Evolutionary conservation across 352 stramenopile genomes (phyloP), one percentile per base, ranked within the genome.

Genomic region (Albugo laibachii): DNA sequence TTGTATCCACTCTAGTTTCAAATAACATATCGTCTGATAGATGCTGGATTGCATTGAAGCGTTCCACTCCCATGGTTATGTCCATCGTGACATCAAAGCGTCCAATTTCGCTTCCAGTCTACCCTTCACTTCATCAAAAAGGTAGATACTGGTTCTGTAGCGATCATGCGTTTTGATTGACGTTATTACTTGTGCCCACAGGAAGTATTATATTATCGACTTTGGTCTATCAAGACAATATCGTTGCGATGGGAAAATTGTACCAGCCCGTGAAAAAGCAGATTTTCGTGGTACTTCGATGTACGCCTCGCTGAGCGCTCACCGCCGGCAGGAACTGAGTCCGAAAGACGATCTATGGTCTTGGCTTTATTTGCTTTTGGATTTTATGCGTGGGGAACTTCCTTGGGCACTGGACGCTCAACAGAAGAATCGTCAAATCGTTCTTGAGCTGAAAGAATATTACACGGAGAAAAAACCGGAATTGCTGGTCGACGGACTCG

Each of bases 51-150:
- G 70, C 47, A 85, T 93, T 36, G 77, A 92, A 47, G 71, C 76
- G 0, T 88, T 91, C 43, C 80, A 93, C 56, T 60, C 57, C 19
- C 74, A 85, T 47, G 80, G 79, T 11, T 93, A 84, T 50, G 74
- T 93, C 15, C 80, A 93, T 49, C 74, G 78, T 10, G 80, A 93
- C 55, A 83, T 93, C 51, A 93, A 93, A 55, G 77, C 80, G 13
- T 89, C 77, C 15, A 93, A 93, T 48, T 92, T 93, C 56, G 80
- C 76, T 12, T 56, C 88, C 11, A 76, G 62, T 21, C 58, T 65
- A 36, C 36, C 58, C 39, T 21, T 45, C 12, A 80, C 72, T 43
- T 52, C 64, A 14, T 47, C 47, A 37, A 80, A 78, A 54, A 57
- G 59, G 37, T 62, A 60, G n/a, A n/a, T 16, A 37, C 45, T 21